These are phyloP conservation scores for Incumbomyces delicatus DNA, from an alignment of 2,329 filamentous ascomycete species.

Conservation along the genomic window DNA sequence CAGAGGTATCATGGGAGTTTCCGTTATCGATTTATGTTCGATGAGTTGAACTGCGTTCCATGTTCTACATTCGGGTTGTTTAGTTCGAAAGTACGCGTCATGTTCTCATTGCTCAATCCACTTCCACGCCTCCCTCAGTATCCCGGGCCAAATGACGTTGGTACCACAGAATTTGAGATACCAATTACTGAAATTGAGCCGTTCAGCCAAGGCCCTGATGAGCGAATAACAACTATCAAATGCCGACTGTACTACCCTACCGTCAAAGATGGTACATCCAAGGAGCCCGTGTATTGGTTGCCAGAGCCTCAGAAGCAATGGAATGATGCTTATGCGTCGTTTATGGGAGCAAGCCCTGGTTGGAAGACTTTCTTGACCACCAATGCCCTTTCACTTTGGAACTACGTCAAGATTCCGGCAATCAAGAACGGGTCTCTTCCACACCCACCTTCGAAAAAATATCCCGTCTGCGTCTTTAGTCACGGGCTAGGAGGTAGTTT, in stretches of 20 bases:
- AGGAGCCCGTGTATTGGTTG: slow-evolving; percentile 61
- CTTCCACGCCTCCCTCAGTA: slow-evolving; percentile 65
- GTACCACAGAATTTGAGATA: slow-evolving; percentile 71
- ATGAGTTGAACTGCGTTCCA: too few relatives aligned
- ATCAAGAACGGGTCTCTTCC: slow-evolving; percentile 44
- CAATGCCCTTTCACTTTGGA: slow-evolving; percentile 18
- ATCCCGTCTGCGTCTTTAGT: slow-evolving; percentile 71
- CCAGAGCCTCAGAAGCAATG: slow-evolving; percentile 66
- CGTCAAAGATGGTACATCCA: slow-evolving; percentile 27
- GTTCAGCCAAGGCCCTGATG: slow-evolving; percentile 43
- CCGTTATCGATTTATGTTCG: too few relatives aligned
- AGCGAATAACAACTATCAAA: slow-evolving; percentile 60
- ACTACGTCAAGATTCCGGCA: slow-evolving; percentile 23
- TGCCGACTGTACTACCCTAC: slow-evolving; percentile 79
- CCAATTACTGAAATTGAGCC: slow-evolving; percentile 46
- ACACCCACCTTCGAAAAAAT: slow-evolving; percentile 49
- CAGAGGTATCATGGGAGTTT: too few relatives aligned
- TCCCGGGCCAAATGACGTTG: slow-evolving; percentile 67
- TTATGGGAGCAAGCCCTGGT: slow-evolving; percentile 49
- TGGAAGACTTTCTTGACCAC: slow-evolving; percentile 13
- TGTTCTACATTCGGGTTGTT: too few relatives aligned
- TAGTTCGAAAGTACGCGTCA: not conserved
- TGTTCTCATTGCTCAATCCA: slow-evolving; percentile 32
- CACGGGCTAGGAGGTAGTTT: slow-evolving; percentile 73
- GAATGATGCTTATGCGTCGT: slow-evolving; percentile 64